Percentiles rank a stretch among this genome's conserved stretches.
Conservation (phyloP, 2,329 filamentous ascomycete genomes). For the Botrytis fabae region DNA sequence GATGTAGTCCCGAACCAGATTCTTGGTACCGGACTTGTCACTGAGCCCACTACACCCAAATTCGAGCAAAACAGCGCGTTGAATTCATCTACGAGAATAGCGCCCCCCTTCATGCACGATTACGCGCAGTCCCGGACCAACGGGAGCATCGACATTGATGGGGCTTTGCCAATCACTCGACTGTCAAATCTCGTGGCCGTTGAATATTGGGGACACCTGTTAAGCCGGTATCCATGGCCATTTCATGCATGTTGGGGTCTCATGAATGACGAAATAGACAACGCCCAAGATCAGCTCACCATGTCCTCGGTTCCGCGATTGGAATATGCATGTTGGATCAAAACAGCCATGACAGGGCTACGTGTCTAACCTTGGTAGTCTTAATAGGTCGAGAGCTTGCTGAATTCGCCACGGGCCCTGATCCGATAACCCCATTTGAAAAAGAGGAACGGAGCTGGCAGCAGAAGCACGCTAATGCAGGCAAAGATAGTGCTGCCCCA, state of each 20-base stretch:
- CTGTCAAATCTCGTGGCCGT: no score
- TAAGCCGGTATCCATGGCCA: not conserved
- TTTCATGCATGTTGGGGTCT: not conserved
- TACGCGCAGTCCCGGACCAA: no score
- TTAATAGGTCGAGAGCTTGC: conserved; percentile 8
- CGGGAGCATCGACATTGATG: no score
- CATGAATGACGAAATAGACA: not conserved
- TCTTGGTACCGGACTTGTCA: no score
- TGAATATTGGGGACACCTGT: no score
- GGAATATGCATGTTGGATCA: not conserved
- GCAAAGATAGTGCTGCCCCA: not conserved
- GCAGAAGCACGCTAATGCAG: not conserved
- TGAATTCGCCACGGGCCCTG: conserved; percentile 7
- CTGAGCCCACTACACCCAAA: no score
- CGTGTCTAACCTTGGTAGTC: conserved; percentile 3
- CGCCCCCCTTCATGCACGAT: no score
- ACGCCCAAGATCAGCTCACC: not conserved
- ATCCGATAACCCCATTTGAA: not conserved
- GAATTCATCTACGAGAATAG: no score
- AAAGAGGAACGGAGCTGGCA: conserved; percentile 6
- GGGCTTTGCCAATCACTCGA: no score
- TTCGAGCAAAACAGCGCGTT: no score
- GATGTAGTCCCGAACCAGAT: no score
- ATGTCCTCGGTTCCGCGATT: not conserved
- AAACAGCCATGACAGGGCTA: not conserved